A percentile compares a stretch with the other conserved stretches of the same genome.
Evolutionary conservation across 78 protist species (phyloP).

Genomic region (Emiliania huxleyi): DNA sequence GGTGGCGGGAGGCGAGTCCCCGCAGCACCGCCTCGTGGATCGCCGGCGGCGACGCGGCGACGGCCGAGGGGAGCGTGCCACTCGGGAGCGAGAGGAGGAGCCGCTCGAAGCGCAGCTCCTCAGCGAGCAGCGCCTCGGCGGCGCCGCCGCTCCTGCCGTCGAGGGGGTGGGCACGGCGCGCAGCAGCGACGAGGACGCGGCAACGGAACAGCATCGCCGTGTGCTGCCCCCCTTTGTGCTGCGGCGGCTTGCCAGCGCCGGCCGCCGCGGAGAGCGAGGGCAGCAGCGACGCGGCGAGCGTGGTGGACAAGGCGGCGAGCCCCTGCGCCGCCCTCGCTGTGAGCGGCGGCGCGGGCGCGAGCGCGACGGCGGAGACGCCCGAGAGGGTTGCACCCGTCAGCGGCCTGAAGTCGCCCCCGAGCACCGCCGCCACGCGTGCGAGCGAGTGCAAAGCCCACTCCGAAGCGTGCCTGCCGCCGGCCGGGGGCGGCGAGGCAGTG

Average conservation of each 20-base stretch:
- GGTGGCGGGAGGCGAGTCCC: background rate
- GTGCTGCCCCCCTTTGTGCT: background rate
- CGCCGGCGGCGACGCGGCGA: background rate
- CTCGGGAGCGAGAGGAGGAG: background rate
- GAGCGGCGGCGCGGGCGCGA: background rate
- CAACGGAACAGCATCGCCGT: background rate
- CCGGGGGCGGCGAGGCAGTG: no score
- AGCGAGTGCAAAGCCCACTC: background rate
- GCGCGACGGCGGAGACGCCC: background rate
- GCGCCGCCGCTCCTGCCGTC: background rate
- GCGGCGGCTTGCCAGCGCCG: background rate
- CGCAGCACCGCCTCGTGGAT: background rate
- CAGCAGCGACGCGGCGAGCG: background rate
- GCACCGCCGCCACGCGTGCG: background rate
- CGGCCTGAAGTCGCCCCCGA: background rate
- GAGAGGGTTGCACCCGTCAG: background rate
- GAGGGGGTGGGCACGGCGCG: background rate
- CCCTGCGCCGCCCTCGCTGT: background rate
- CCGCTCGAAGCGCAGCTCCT: background rate
- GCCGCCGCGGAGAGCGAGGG: background rate
- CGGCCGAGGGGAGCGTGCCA: background rate
- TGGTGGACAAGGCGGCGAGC: background rate
- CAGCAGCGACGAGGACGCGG: background rate
- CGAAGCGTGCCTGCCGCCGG: background rate
- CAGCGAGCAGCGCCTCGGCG: background rate